phyloP scores from a whole-genome alignment of 345 rosid species.

The Mangifera indica region DNA sequence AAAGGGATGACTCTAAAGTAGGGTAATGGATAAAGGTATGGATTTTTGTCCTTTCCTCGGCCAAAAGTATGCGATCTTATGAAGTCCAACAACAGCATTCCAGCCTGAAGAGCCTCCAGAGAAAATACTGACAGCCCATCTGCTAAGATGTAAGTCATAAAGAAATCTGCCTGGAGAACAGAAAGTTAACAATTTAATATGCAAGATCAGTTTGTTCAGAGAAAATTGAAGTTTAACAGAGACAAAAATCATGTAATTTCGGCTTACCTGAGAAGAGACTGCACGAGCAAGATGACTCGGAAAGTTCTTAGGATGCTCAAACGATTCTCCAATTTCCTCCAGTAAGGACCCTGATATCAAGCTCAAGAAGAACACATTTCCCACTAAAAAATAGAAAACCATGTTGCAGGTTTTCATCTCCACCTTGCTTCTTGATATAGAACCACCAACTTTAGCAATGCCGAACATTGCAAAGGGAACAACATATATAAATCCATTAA shows the following conservation, averaged over 20 bases:
- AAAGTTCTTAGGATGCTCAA: conserved; percentile 62
- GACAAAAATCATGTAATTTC: not conserved
- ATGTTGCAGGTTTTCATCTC: conserved; percentile 95
- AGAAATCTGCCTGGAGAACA: conserved; percentile 72
- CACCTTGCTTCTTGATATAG: conserved; percentile 70
- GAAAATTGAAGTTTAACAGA: not conserved
- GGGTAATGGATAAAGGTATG: conserved; percentile 73
- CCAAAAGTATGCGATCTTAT: conserved; percentile 45
- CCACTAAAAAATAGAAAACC: conserved; percentile 90
- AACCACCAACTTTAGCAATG: conserved; percentile 66
- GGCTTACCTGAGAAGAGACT: conserved; percentile 78
- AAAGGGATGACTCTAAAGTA: conserved; percentile 75
- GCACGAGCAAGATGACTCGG: conserved; percentile 87
- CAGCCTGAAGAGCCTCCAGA: conserved; percentile 78
- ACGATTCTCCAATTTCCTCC: conserved; percentile 76
- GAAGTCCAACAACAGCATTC: conserved; percentile 57
- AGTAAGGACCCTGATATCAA: conserved; percentile 86
- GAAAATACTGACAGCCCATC: conserved; percentile 89
- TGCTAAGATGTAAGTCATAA: conserved; percentile 77
- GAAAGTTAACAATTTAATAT: conserved; percentile 9
- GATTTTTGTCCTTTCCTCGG: conserved; percentile 52
- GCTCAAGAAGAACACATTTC: conserved; percentile 87
- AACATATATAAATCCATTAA: conserved; percentile 70
- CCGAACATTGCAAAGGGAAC: conserved; percentile 82
- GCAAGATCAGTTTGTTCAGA: conserved; percentile 3